A percentile compares a stretch with the other conserved stretches of the same genome.
Evolutionary conservation across 345 rosid genomes (phyloP).

Genomic region (Jatropha curcas): DNA sequence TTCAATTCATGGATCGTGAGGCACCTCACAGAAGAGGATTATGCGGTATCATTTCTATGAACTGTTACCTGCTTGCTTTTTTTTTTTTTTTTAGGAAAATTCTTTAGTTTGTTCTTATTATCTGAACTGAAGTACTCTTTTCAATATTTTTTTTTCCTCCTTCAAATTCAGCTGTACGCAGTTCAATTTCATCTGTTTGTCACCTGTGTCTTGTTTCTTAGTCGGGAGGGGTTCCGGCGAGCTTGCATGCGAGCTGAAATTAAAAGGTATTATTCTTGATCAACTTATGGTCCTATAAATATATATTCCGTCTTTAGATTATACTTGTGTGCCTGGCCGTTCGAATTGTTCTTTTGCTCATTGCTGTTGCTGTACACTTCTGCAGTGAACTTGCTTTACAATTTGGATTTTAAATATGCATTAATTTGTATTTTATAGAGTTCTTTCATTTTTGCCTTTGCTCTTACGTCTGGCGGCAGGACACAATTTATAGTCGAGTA

Average conservation of each 20-base stretch:
- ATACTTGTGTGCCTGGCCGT: neutral
- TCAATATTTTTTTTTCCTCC: neutral
- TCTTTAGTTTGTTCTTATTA: neutral
- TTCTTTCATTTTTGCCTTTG: neutral
- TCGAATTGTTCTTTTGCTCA: neutral
- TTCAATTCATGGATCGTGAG: slow-evolving; percentile 90
- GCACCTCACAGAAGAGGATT: slow-evolving; percentile 68
- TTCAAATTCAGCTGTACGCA: slow-evolving; percentile 63
- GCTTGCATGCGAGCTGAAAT: slow-evolving; percentile 85
- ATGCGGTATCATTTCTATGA: slow-evolving; percentile 55
- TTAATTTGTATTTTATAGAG: neutral
- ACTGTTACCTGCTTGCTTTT: neutral
- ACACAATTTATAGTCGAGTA: neutral
- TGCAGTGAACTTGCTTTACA: neutral
- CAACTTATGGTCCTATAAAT: too few relatives aligned
- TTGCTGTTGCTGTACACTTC: neutral
- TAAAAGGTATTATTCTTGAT: slow-evolving; percentile 43
- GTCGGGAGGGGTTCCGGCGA: slow-evolving; percentile 94
- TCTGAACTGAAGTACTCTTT: neutral
- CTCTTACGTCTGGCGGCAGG: neutral
- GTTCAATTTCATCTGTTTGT: slow-evolving; percentile 92
- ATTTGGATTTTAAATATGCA: neutral
- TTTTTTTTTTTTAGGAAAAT: neutral
- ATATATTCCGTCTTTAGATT: too few relatives aligned
- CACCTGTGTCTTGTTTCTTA: slow-evolving; percentile 82